Base-by-base conservation (phyloP, 2,329 filamentous ascomycete genomes). In the Tolypocladium tundrense region DNA sequence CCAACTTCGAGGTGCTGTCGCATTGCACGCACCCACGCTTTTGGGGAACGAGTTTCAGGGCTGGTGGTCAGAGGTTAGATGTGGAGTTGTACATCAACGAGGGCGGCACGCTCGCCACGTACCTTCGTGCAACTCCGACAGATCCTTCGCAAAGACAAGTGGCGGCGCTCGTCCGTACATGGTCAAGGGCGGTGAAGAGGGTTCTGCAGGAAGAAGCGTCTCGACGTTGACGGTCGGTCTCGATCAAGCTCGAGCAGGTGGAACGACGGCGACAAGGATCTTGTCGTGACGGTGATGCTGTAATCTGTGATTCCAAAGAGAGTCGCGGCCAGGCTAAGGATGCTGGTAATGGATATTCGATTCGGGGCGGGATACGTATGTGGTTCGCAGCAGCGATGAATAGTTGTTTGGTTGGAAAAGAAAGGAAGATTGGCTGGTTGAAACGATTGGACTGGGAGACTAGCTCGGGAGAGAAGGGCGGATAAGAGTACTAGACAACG, bases 11-110 rank as follows among this genome's bases (percentile, higher is more conserved):
- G 67, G 61, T 65, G 54, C 74, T 71, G 35, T 76, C 73, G 66
- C 80, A 83, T 50, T 73, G 63, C 11, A 80, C 70, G 62, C 80
- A 83, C 9, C 67, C 69, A 42, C 70, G 69, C 56, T 74, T 70
- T 65, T 78, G 72, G 42, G 69, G 72, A 19, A 73, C 63, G 50
- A 80, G 69, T 55, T 66, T 65, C 57, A 71, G 63, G 41, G 66
- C 69, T 72, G 48, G 10, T 14, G 11, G 11, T 21, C 31, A 40
- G 48, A 51, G 19, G 31, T 37, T 35, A 37, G 39, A 21, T 21
- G 33, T 37, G 11, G 31, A 21, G 6, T 21, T 52, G 5, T 51
- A 7, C 4, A 48, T 35, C 35, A 19, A 21, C 3, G n/a, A 51
- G 16, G 37, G 7, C 42, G 9, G 27, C 21, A 16, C 4, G n/a